These are phyloP conservation scores for Lenzites betulinus DNA, from an alignment of 768 basidiomycete genomes.

Conservation along the genomic window DNA sequence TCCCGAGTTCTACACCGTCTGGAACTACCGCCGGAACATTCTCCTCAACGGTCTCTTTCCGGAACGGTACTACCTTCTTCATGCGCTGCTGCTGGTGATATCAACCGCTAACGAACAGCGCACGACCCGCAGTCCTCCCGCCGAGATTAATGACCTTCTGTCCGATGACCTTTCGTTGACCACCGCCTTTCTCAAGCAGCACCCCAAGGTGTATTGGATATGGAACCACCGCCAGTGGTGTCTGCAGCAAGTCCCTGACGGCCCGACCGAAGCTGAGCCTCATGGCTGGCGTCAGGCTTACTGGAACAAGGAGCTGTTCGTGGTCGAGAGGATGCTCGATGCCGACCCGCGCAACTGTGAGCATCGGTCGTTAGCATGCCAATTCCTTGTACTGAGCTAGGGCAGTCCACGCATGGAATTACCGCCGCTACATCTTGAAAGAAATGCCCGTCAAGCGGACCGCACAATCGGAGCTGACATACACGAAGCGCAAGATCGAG, in stretches of 20 bases:
- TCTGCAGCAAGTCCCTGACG: slow-evolving; percentile 80
- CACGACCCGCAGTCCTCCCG: slow-evolving; percentile 47
- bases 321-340: slow-evolving; percentile 92
- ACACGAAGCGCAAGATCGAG: slow-evolving; percentile 89
- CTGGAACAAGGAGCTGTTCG: slow-evolving; percentile 85
- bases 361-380: slow-evolving; percentile 27
- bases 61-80: slow-evolving; percentile 47
- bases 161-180: slow-evolving; percentile 80
- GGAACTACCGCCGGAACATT: slow-evolving; percentile 92
- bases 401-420: slow-evolving; percentile 93
- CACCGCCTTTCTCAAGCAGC: slow-evolving; percentile 71
- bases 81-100: too few species aligned
- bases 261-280: slow-evolving; percentile 54
- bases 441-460: slow-evolving; percentile 63
- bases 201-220: slow-evolving; percentile 98
- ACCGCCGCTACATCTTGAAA: slow-evolving; percentile 82
- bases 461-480: slow-evolving; percentile 71
- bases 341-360: slow-evolving; percentile 91
- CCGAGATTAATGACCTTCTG: slow-evolving; percentile 64
- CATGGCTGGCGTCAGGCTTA: slow-evolving; percentile 74
- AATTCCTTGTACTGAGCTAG: neutral
- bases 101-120: neutral
- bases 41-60: slow-evolving; percentile 72
- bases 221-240: slow-evolving; percentile 99
- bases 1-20: slow-evolving; percentile 94